These are phyloP conservation scores for Breynia disticha DNA, from an alignment of 441 rosid species.

Conservation along the genomic window DNA sequence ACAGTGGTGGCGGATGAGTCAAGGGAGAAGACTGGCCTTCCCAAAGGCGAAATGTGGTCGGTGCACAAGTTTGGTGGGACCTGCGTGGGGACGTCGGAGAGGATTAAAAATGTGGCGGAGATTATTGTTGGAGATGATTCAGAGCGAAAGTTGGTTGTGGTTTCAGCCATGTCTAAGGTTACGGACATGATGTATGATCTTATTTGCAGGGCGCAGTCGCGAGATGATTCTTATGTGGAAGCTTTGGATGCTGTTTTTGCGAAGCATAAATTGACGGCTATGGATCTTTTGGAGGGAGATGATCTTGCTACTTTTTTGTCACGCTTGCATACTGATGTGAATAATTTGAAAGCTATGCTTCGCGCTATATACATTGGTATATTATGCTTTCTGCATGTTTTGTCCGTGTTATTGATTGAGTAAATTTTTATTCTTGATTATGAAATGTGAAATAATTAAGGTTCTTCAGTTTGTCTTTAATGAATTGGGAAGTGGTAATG, in stretches of 20 bases:
- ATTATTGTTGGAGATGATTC: slow-evolving; percentile 51
- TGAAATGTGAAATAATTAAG: not conserved
- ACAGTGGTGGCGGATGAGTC: slow-evolving; percentile 28
- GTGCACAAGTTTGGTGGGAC: slow-evolving; percentile 98
- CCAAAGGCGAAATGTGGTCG: slow-evolving; percentile 71
- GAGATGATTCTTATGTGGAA: slow-evolving; percentile 72
- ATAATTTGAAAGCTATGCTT: slow-evolving; percentile 90
- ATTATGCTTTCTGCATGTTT: not conserved
- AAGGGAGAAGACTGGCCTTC: slow-evolving; percentile 43
- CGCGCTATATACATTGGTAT: slow-evolving; percentile 94
- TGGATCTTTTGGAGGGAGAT: slow-evolving; percentile 72
- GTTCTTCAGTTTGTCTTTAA: too few relatives aligned
- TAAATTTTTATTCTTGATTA: not conserved
- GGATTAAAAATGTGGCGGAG: slow-evolving; percentile 81
- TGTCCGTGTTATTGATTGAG: not conserved
- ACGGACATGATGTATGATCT: slow-evolving; percentile 95
- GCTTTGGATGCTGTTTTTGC: slow-evolving; percentile 70
- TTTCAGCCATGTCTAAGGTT: slow-evolving; percentile 94
- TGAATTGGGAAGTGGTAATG: too few relatives aligned
- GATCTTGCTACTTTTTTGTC: slow-evolving; percentile 61
- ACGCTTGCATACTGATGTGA: slow-evolving; percentile 58
- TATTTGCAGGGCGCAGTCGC: slow-evolving; percentile 61
- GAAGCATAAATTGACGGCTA: slow-evolving; percentile 66
- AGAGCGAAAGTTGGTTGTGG: slow-evolving; percentile 79
- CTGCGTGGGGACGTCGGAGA: slow-evolving; percentile 79